Conservation (phyloP, 192 early-diverging fungal genomes). For the Entomortierella parvispora region DNA sequence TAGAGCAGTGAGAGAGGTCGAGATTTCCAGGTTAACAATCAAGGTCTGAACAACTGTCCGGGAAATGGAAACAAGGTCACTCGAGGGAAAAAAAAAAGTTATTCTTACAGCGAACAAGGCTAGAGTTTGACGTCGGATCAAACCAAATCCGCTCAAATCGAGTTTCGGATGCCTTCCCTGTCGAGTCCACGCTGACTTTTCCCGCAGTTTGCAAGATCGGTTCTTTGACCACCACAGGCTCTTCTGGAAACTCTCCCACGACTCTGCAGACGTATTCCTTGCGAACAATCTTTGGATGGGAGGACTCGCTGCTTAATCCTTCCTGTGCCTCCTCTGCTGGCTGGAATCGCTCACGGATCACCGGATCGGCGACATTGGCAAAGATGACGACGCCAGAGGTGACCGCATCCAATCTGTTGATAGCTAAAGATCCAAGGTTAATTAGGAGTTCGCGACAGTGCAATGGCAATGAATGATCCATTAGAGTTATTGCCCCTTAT, state of each 20-base stretch:
- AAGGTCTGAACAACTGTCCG: no score
- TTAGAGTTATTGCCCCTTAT: no score
- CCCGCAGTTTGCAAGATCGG: constrained; percentile 38
- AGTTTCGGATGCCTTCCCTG: constrained; percentile 41
- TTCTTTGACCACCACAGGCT: constrained; percentile 30
- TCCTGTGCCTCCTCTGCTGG: background rate
- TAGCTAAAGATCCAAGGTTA: background rate
- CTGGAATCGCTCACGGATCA: constrained; percentile 34
- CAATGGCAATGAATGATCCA: no score
- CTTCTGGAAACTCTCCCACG: constrained; percentile 40
- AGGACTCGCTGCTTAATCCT: constrained; percentile 8
- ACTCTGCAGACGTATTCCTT: constrained; percentile 50
- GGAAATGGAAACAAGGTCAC: background rate
- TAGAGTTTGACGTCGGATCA: constrained; percentile 24
- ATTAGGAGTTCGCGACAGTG: no score
- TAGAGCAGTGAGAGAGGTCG: no score
- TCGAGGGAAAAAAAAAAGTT: background rate
- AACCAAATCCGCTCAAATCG: constrained; percentile 40
- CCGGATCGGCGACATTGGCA: constrained; percentile 35
- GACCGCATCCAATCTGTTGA: constrained; percentile 41
- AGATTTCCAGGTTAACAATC: no score
- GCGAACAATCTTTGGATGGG: constrained; percentile 3
- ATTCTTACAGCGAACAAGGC: constrained; percentile 32
- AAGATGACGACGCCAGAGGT: constrained; percentile 48
- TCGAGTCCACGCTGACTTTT: constrained; percentile 23